Base-by-base conservation (phyloP, 768 basidiomycete species). In the Gautieria morchelliformis region DNA sequence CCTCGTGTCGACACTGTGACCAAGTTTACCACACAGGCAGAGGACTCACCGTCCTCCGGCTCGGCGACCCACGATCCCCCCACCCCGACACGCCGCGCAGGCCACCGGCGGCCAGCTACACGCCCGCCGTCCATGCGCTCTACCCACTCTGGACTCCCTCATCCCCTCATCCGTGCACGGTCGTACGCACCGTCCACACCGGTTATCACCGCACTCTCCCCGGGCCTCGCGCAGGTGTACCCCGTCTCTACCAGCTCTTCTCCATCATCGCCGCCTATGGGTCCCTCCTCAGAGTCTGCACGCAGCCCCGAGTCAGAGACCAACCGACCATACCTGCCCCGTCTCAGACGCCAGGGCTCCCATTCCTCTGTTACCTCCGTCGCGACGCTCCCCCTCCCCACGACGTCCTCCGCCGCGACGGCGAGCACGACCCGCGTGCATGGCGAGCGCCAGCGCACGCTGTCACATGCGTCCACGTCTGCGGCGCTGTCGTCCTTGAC, bases 161-260 rank as follows among this genome's bases (percentile, higher is more conserved):
- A 89, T 65, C 88, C 87, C 7, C 75, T 89, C 52, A 88, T 89
- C 61, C 83, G 87, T 56, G 86, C 85, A 9, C 77, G 83, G 60
- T 87, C 87, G 0, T 81, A 78, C 58, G 81, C 84, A 6, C 75
- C 71, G 45, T 68, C 68, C 42, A 52, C 66, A 37, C 74, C 88
- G 52, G 81, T 82, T 1, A 77, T 83, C 45, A 78, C 80, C 9
- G 89, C 65, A 87, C 87, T 9, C 75, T 89, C 53, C 87, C 88
- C 61, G 82, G 87, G 55, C 85, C 84, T 11, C 77, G 83, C 60
- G 0, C 80, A 78, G 58, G 81, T 83, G 6, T 75, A 70, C 46
- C 68, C 68, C 39, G 52, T 64, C 39, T 74, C 88, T 53, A 81
- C 82, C 1, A 80, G 59, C 55, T 30, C 52, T 51, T 49, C 32